These are phyloP conservation scores for Mycena kentingensis DNA, from an alignment of 768 basidiomycete species.

Conservation along the genomic window DNA sequence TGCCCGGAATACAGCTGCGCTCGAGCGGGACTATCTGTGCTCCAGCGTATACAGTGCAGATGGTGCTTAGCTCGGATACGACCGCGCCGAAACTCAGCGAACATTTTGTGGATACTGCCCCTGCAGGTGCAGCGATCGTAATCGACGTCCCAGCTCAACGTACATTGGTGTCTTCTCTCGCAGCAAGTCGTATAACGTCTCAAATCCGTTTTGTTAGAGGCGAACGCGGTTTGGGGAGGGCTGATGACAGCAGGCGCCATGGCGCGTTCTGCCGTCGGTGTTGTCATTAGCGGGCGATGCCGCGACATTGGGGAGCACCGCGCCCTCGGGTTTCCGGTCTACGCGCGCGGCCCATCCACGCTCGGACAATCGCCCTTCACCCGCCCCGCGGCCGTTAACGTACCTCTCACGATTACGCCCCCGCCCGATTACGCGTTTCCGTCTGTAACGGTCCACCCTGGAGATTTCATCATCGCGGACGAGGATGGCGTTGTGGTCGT, in stretches of 20 bases:
- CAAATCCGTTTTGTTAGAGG: too few species aligned
- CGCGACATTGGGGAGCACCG: conserved; percentile 83
- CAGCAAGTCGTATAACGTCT: too few species aligned
- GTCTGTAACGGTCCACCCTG: conserved; percentile 61
- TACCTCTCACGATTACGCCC: conserved; percentile 59
- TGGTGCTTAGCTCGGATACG: conserved; percentile 63
- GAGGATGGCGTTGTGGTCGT: conserved; percentile 88
- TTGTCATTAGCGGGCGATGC: conserved; percentile 82
- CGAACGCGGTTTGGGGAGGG: conserved; percentile 89
- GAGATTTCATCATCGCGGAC: conserved; percentile 86
- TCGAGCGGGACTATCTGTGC: conserved; percentile 62
- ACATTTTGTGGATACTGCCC: conserved; percentile 84
- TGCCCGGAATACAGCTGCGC: conserved; percentile 73
- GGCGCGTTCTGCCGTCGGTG: conserved; percentile 67
- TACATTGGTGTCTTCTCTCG: conserved; percentile 32
- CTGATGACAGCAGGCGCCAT: conserved; percentile 82
- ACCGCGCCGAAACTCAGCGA: conserved; percentile 61
- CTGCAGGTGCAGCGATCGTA: conserved; percentile 66
- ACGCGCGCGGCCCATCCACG: conserved; percentile 79
- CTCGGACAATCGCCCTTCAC: conserved; percentile 86
- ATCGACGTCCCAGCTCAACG: conserved; percentile 75
- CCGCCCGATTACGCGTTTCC: conserved; percentile 50
- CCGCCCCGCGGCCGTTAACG: conserved; percentile 73
- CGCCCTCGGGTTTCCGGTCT: conserved; percentile 72
- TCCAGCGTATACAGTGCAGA: conserved; percentile 85